Base-by-base conservation (phyloP, 2,329 filamentous ascomycete genomes). In the Alternaria panax region DNA sequence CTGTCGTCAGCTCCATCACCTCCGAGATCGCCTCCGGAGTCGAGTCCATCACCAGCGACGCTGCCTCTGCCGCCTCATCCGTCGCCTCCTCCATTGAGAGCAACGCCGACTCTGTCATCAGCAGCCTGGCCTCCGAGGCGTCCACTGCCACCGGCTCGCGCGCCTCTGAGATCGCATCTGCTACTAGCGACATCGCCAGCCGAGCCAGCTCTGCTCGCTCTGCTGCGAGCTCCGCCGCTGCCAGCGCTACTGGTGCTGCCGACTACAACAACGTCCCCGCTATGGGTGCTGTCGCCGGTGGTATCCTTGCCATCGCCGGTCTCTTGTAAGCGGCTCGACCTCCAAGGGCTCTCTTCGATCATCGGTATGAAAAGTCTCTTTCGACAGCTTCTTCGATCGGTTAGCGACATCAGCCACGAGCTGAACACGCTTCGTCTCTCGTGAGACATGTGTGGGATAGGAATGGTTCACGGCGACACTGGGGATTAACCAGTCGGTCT, bases 241-340 rank as follows among this genome's bases (percentile, higher is more conserved):
- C 67, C 24, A 57, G 61, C 34, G 28, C 54, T 27, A 52, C 60
- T 43, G 69, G 54, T 47, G 69, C 65, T 42, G 68, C 69, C 38
- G 59, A 65, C 36, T 63, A 69, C 24, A 71, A 68, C 47, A 69
- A 63, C 30, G 59, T 75, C 34, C 72, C 74, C 12, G 71, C 64
- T 34, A 69, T 76, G 62, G 75, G 74, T 28, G 74, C 70, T 47
- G 56, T 73, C 20, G 74, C 70, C 57, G 74, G 66, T 64, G 74
- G 73, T 63, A 54, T 75, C 47, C 54, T 75, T 54, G 68, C 72
- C 30, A 40, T 69, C 47, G 75, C 73, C 27, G 72, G 71, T 62
- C 70, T 76, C 40, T 74, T 78, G 70, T 77, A 77, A 64, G 64
- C 41, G 54, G 24, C 9, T 28, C 6, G 34, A 27, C 32, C 34